A percentile compares a stretch with the other conserved stretches of the same genome.
These are phyloP conservation scores for Ammopiptanthus mongolicus DNA, from an alignment of 306 rosid genomes.

Conservation along the genomic window DNA sequence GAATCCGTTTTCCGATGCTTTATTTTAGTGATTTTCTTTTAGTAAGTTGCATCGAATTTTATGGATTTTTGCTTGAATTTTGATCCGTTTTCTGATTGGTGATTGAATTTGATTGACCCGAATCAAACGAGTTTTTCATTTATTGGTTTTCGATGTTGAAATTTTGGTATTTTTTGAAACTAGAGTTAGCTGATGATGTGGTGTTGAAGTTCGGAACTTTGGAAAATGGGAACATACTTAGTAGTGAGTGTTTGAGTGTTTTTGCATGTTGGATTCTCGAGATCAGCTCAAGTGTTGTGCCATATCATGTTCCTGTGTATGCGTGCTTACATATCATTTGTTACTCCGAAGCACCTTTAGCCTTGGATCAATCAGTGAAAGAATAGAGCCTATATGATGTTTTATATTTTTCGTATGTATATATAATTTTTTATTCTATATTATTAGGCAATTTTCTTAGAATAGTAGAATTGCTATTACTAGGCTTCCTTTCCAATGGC, in stretches of 20 bases:
- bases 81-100: constrained; percentile 45
- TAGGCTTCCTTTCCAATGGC: not conserved
- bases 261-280: constrained; percentile 31
- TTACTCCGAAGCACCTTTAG: not conserved
- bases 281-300: constrained; percentile 24
- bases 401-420: not conserved
- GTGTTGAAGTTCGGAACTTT: constrained; percentile 29
- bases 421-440: not conserved
- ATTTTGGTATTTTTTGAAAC: constrained; percentile 3
- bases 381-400: not conserved
- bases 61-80: constrained; percentile 9
- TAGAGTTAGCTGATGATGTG: not conserved
- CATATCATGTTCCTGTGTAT: not conserved
- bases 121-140: not conserved
- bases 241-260: not conserved
- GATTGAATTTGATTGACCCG: constrained; percentile 26
- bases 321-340: constrained; percentile 15
- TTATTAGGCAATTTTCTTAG: not conserved
- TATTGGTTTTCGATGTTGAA: constrained; percentile 25
- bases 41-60: not conserved
- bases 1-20: not conserved
- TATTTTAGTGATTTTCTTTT: not conserved
- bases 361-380: not conserved
- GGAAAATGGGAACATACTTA: constrained; percentile 24
- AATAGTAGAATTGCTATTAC: constrained; percentile 2